Base-by-base conservation (phyloP, 148 eudicot species). In the Rhododendron simsii region DNA sequence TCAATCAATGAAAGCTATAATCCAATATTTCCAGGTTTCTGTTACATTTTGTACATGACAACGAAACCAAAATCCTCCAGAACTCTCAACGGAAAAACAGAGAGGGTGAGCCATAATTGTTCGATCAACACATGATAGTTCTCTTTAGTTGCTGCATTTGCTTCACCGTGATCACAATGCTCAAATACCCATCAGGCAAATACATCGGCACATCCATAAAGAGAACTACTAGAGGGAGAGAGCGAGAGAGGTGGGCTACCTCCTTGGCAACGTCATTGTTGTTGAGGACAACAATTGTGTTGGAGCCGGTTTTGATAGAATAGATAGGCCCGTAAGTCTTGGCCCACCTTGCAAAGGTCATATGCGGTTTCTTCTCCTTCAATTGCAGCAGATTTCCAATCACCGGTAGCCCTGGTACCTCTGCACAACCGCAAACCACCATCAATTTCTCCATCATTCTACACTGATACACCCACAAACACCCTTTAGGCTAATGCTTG, bases 321-420 rank as follows among this genome's bases (percentile, higher is more conserved):
- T 95, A 95, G 57, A 95, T 41, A 30, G 98, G 95, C 3, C 98
- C 98, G 80, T 95, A 91, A 74, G 74, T 88, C 83, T 91, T 93
- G 18, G 97, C 95, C 98, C 98, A 95, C 21, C 90, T 91, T 2
- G 94, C 87, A 81, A 95, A 95, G 3, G 95, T 93, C 90, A 89
- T 94, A 89, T 89, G 92, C 10, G 96, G 96, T 85, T 95, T 95
- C 90, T 95, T 94, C 93, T 95, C 98, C 85, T 91, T 93, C 77
- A 94, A 61, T 44, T 94, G 95, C 85, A 94, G 89, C 88, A 94
- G 86, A 90, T 94, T 94, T 55, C 97, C 98, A 39, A 95, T 77
- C 86, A 95, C 84, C 7, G 95, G 98, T 85, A 92, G 55, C 85
- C 97, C 95, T 3, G 94, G 93, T 53, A 95, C 93, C 90, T 88